Base-by-base conservation (phyloP, 2,329 filamentous ascomycete genomes). In the Talaromyces sp. region DNA sequence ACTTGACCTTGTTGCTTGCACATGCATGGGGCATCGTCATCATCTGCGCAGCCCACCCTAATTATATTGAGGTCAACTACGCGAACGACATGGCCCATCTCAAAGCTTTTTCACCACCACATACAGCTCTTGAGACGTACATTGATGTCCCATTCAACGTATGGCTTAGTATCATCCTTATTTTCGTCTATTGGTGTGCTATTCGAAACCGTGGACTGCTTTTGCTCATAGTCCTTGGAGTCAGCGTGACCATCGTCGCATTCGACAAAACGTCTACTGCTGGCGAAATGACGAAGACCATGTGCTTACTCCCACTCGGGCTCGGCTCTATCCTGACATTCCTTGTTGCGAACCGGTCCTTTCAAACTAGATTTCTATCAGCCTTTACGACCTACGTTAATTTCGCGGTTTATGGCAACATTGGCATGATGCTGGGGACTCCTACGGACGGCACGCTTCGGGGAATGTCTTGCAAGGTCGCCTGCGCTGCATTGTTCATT, bases 361-460 rank as follows among this genome's bases (percentile, higher is more conserved):
- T 66, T 54, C 61, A 67, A 60, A 59, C 54, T 24, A 66, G 60
- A 56, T 66, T 52, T 62, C 61, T 67, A 56, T 21, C 63, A 50
- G 63, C 62, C 43, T 67, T 67, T 62, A 66, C 61, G 58, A 55
- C 62, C 57, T 67, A 67, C 35, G 35, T 67, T 56, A 67, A 67
- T 63, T 65, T 66, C 52, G 65, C 65, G 32, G 65, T 67, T 43
- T 67, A 67, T 60, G 63, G 61, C 38, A 67, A 67, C 55, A 66
- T 67, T 56, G 63, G 61, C 56, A 66, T 67, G 62, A 67, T 67
- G 65, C 56, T 64, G 43, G 53, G 1, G 13, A 35, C 65, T 54
- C 65, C 65, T 14, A 17, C 58, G 60, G 65, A 46, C 51, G 62
- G 64, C 61, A 67, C 65, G n/a, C 59, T 66, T 61, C 64, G 65